Percentiles rank a stretch among this genome's conserved stretches.
Conservation (phyloP, 106 monocot genomes). For the Phalaenopsis equestris region DNA sequence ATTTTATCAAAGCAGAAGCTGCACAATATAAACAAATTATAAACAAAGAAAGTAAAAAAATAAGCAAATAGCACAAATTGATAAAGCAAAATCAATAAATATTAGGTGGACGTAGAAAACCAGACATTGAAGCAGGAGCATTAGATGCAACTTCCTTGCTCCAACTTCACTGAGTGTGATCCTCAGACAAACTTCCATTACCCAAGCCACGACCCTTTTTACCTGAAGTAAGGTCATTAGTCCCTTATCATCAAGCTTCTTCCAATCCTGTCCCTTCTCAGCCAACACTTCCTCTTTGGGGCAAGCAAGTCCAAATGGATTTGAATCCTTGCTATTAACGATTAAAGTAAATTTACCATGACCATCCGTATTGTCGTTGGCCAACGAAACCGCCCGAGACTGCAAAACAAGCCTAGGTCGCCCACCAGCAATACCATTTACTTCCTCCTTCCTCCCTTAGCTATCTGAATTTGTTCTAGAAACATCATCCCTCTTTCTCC, state of each 20-base stretch:
- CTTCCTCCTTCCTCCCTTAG: constrained; percentile 40
- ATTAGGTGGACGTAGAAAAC: constrained; percentile 4
- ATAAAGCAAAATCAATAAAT: neutral
- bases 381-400: constrained; percentile 52
- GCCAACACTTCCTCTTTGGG: constrained; percentile 85
- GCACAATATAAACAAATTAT: neutral
- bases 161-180: constrained; percentile 55
- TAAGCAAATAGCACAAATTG: neutral
- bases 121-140: constrained; percentile 25
- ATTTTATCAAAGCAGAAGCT: neutral
- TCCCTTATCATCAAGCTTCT: constrained; percentile 58
- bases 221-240: constrained; percentile 18
- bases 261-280: constrained; percentile 89
- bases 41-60: neutral
- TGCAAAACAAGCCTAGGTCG: constrained; percentile 77
- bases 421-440: constrained; percentile 14
- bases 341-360: neutral
- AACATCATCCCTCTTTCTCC: constrained; percentile 19
- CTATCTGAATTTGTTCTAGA: constrained; percentile 13
- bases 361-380: constrained; percentile 15
- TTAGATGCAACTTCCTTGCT: constrained; percentile 45
- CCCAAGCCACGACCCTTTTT: constrained; percentile 31
- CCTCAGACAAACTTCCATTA: constrained; percentile 22
- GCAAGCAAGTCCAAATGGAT: constrained; percentile 74
- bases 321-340: constrained; percentile 26